Evolutionary conservation across 139 green algal species (phyloP).

Genomic region (Micromonas pusilla): DNA sequence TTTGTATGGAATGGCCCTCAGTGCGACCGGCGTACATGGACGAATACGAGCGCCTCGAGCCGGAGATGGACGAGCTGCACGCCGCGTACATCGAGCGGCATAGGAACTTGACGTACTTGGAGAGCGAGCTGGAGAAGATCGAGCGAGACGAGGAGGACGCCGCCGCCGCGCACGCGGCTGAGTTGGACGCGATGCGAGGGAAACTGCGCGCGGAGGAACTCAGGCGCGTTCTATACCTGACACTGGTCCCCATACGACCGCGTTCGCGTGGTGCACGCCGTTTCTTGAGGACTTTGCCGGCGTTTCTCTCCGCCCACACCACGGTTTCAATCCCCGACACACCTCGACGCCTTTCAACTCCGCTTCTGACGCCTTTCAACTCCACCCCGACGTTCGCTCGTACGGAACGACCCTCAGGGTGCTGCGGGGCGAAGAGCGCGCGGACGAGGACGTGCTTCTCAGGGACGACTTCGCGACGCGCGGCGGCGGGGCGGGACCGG

Average conservation of each 20-base stretch:
- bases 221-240: too few relatives aligned
- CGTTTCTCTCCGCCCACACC: too few relatives aligned
- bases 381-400: too few relatives aligned
- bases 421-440: conserved; percentile 52
- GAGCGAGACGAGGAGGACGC: conserved; percentile 55
- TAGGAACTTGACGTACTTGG: conserved; percentile 74
- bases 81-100: conserved; percentile 48
- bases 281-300: too few relatives aligned
- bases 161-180: conserved; percentile 50
- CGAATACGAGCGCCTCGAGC: conserved; percentile 72
- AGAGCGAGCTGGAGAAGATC: conserved; percentile 53
- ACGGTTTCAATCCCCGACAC: too few relatives aligned
- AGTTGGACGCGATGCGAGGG: conserved; percentile 71
- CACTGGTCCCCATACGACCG: too few relatives aligned
- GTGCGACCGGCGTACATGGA: conserved; percentile 77
- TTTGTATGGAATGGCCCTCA: too few relatives aligned
- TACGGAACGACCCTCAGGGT: too few relatives aligned
- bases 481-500: background rate
- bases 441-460: background rate
- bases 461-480: conserved; percentile 9
- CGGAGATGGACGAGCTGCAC: conserved; percentile 62
- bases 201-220: conserved; percentile 55
- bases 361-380: too few relatives aligned
- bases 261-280: too few relatives aligned
- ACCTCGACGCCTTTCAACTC: too few relatives aligned